These are phyloP conservation scores for Teratosphaeria nubilosa DNA, from an alignment of 2,329 filamentous ascomycete species.

Conservation along the genomic window DNA sequence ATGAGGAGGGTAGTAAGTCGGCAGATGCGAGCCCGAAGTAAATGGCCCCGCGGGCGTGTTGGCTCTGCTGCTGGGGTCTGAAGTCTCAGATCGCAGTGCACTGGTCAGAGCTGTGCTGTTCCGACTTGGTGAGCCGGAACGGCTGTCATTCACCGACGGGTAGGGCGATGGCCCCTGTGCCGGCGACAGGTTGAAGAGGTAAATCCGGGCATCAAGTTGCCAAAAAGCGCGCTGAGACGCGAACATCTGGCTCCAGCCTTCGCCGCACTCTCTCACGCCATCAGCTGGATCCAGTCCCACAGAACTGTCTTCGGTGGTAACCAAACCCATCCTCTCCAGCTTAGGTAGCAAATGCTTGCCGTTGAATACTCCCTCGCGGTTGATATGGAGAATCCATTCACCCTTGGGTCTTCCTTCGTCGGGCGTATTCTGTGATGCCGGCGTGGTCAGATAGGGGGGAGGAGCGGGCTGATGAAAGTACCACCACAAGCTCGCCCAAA, in stretches of 20 bases:
- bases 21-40: conserved; percentile 71
- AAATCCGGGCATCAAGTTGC: conserved; percentile 80
- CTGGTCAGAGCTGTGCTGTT: conserved; percentile 6
- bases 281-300: conserved; percentile 56
- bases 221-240: conserved; percentile 74
- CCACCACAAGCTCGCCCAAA: conserved; percentile 92
- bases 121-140: conserved; percentile 39
- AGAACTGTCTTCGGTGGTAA: conserved; percentile 63
- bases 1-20: conserved; percentile 80
- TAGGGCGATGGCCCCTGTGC: conserved; percentile 35
- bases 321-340: conserved; percentile 84
- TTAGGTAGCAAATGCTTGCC: conserved; percentile 76
- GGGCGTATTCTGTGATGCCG: conserved; percentile 54
- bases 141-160: conserved; percentile 37
- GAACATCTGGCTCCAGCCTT: conserved; percentile 72
- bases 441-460: conserved; percentile 50
- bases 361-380: conserved; percentile 77
- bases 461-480: conserved; percentile 88
- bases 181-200: conserved; percentile 74
- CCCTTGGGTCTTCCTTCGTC: conserved; percentile 62
- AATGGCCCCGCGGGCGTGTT: conserved; percentile 52
- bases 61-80: conserved; percentile 12
- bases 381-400: conserved; percentile 79
- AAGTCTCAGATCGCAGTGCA: conserved; percentile 3
- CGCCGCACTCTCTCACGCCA: conserved; percentile 39